Conservation (phyloP, 805 yeast species). For the Yamadazyma philogaea region DNA sequence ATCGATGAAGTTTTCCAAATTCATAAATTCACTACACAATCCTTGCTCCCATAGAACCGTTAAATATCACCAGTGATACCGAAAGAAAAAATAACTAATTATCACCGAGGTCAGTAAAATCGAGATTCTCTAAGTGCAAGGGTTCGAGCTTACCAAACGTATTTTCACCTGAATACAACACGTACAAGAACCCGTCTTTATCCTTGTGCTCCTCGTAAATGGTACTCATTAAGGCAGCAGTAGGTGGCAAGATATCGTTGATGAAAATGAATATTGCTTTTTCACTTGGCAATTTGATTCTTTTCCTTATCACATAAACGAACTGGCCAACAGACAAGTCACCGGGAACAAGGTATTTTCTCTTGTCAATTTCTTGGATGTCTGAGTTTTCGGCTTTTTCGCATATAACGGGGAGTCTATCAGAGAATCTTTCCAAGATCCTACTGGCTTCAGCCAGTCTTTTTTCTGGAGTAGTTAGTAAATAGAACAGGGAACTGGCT, state of each 20-base stretch:
- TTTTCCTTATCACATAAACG: conserved; percentile 94
- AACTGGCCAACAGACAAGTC: conserved; percentile 97
- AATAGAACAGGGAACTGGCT: not conserved
- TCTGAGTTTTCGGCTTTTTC: conserved; percentile 97
- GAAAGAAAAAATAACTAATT: not conserved
- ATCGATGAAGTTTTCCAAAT: not conserved
- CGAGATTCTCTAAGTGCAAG: conserved; percentile 13
- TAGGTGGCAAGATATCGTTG: conserved; percentile 95
- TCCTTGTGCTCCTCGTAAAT: conserved; percentile 97
- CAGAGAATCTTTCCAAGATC: conserved; percentile 82
- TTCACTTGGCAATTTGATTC: conserved; percentile 93
- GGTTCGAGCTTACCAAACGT: conserved; percentile 65
- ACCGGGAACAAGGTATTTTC: conserved; percentile 93
- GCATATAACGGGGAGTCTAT: conserved; percentile 95
- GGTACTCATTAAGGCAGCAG: conserved; percentile 94
- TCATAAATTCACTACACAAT: conserved; percentile 5
- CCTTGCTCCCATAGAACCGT: not conserved
- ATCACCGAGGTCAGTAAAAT: conserved; percentile 7
- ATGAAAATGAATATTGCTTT: conserved; percentile 97
- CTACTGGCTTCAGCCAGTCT: conserved; percentile 94
- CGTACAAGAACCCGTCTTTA: conserved; percentile 95
- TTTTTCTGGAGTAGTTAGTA: conserved; percentile 47
- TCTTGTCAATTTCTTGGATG: conserved; percentile 93
- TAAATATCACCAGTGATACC: not conserved
- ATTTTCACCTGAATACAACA: conserved; percentile 95